These are phyloP conservation scores for Inga oerstediana DNA, from an alignment of 306 rosid genomes.

Conservation along the genomic window DNA sequence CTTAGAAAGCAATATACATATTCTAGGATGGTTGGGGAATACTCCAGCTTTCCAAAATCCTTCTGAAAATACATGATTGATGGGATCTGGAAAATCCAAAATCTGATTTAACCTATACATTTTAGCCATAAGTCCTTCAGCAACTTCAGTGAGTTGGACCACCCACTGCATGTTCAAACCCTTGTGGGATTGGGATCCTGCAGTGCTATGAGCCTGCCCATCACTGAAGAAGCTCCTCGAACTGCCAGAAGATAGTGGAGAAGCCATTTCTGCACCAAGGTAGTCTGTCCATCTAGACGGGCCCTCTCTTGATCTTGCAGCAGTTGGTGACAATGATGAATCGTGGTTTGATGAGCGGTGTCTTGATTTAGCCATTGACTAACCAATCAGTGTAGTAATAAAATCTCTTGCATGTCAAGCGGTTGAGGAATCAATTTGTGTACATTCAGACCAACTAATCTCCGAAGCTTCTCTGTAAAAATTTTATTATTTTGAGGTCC, in stretches of 20 bases:
- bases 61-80: conserved; percentile 75
- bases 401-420: conserved; percentile 46
- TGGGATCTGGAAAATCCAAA: conserved; percentile 94
- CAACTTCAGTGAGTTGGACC: conserved; percentile 88
- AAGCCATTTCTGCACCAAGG: conserved; percentile 65
- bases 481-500: conserved; percentile 8
- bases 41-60: conserved; percentile 95
- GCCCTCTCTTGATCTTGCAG: conserved; percentile 78
- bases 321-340: conserved; percentile 75
- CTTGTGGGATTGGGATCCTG: conserved; percentile 68
- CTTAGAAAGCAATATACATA: conserved; percentile 84
- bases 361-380: conserved; percentile 73
- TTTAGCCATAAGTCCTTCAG: conserved; percentile 97
- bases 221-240: conserved; percentile 67
- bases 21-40: conserved; percentile 84
- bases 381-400: conserved; percentile 16
- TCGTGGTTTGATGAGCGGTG: conserved; percentile 66
- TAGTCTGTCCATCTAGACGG: conserved; percentile 95
- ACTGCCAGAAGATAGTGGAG: conserved; percentile 71
- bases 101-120: conserved; percentile 94
- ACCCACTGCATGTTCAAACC: conserved; percentile 92
- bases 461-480: conserved; percentile 14
- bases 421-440: conserved; percentile 33
- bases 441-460: conserved; percentile 10
- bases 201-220: conserved; percentile 63